Conservation (phyloP, 2,329 filamentous ascomycete genomes). For the Tolypocladium sp. region DNA sequence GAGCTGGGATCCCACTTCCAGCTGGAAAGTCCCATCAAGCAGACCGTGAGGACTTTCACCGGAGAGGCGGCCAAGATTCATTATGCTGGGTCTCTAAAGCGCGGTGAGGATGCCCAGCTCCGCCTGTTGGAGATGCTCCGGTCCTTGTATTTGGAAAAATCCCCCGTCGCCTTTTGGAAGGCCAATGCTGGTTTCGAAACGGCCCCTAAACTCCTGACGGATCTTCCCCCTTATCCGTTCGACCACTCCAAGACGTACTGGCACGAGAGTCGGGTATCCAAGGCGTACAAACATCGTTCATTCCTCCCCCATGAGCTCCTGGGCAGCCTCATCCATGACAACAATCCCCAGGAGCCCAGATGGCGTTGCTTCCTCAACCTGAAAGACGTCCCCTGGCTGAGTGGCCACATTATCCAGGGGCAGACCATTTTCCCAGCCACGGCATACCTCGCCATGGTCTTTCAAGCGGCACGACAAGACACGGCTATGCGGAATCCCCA, state of each 20-base stretch:
- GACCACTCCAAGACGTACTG: conserved; percentile 13
- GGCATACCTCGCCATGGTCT: conserved; percentile 23
- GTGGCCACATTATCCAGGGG: conserved; percentile 21
- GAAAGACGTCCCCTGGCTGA: conserved; percentile 20
- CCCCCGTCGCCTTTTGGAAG: not conserved
- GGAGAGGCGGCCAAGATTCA: not conserved
- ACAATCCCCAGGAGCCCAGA: conserved; percentile 6
- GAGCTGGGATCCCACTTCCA: not conserved
- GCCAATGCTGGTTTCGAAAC: not conserved
- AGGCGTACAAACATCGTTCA: conserved; percentile 2
- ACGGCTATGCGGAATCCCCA: conserved; percentile 10
- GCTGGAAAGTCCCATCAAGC: not conserved
- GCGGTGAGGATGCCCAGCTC: not conserved
- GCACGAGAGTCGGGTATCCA: conserved; percentile 11
- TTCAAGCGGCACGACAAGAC: conserved; percentile 8
- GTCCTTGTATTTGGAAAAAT: not conserved
- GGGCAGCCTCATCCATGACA: conserved; percentile 4
- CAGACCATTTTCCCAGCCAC: conserved; percentile 26
- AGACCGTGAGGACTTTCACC: not conserved
- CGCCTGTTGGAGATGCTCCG: not conserved
- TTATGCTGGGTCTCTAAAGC: not conserved
- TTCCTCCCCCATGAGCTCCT: conserved; percentile 5
- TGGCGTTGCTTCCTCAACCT: conserved; percentile 6
- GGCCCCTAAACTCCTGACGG: conserved; percentile 2
- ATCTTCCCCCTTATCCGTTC: conserved; percentile 13